A percentile compares a stretch with the other conserved stretches of the same genome.
These are phyloP conservation scores for Cyphellophora attinorum DNA, from an alignment of 2,329 filamentous ascomycete genomes.

Conservation along the genomic window DNA sequence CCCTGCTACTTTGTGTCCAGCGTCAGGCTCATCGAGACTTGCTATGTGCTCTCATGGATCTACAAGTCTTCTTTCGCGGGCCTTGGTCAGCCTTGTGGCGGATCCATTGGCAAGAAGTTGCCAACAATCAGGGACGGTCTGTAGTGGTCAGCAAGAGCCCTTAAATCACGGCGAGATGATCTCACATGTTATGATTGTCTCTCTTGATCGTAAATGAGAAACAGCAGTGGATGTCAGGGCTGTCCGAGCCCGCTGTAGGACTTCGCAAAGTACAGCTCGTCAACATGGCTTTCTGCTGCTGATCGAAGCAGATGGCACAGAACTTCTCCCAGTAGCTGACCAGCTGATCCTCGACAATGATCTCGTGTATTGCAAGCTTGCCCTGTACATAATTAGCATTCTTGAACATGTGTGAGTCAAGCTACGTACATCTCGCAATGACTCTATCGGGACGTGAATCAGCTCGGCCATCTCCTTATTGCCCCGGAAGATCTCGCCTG, in stretches of 20 bases:
- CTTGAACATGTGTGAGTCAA: constrained; percentile 3
- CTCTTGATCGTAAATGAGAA: constrained; percentile 95
- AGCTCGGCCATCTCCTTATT: constrained; percentile 99
- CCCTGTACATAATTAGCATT: constrained; percentile 46
- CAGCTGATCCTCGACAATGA: constrained; percentile 86
- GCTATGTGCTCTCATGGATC: too few species aligned
- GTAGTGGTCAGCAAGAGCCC: constrained; percentile 25
- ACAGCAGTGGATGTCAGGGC: constrained; percentile 77
- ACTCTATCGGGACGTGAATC: constrained; percentile 85
- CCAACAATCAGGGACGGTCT: constrained; percentile 92
- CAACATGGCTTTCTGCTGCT: constrained; percentile 84
- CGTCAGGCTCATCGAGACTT: too few species aligned
- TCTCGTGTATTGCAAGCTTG: constrained; percentile 89
- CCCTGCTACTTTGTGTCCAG: too few species aligned
- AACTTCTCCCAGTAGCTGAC: constrained; percentile 99
- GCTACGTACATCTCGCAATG: constrained; percentile 70
- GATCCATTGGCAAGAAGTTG: constrained; percentile 77
- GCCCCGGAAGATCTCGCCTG: constrained; percentile 91
- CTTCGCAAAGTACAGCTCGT: constrained; percentile 88
- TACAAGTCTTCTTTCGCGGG: too few species aligned
- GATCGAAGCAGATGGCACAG: constrained; percentile 92
- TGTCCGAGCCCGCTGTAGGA: constrained; percentile 58
- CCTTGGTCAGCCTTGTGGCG: constrained; percentile 13
- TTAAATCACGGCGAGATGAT: too few species aligned
- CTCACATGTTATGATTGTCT: constrained; percentile 94